phyloP scores from a whole-genome alignment of 2,329 filamentous ascomycete genomes.

The Pseudogymnoascus sp. region DNA sequence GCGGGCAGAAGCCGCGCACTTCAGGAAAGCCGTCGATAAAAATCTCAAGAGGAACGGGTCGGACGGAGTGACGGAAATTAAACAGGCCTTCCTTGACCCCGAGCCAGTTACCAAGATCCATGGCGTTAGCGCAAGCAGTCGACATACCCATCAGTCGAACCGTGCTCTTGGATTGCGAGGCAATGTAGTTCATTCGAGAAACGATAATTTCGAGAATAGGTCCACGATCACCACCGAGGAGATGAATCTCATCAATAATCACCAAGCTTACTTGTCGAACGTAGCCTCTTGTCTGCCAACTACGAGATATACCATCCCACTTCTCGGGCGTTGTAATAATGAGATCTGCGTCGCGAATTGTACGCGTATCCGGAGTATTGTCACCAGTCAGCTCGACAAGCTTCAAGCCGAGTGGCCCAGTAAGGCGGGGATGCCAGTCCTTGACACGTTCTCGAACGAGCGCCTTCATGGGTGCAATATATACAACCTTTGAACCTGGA shows the following conservation, averaged over 20 bases:
- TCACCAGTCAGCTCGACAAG: constrained; percentile 95
- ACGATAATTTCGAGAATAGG: constrained; percentile 98
- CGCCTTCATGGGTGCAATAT: constrained; percentile 99
- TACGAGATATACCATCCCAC: constrained; percentile 98
- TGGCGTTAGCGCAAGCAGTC: constrained; percentile 92
- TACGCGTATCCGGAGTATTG: constrained; percentile 93
- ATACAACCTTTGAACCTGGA: constrained; percentile 94
- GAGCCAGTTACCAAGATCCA: constrained; percentile 90
- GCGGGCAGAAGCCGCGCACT: constrained; percentile 85
- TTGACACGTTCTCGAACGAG: constrained; percentile 92
- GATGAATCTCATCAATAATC: constrained; percentile 97
- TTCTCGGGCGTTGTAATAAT: constrained; percentile 99
- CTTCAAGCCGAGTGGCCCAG: constrained; percentile 75
- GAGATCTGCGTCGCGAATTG: constrained; percentile 91
- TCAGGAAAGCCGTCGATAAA: constrained; percentile 98
- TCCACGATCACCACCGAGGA: constrained; percentile 91
- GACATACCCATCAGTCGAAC: constrained; percentile 97
- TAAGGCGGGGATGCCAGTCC: constrained; percentile 82
- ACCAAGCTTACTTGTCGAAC: constrained; percentile 91
- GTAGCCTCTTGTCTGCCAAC: constrained; percentile 96
- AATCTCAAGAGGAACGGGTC: constrained; percentile 89
- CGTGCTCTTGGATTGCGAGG: constrained; percentile 80
- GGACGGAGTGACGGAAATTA: constrained; percentile 95
- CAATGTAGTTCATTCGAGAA: constrained; percentile 95
- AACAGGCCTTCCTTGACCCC: constrained; percentile 93